A percentile compares a stretch with the other conserved stretches of the same genome.
These are phyloP conservation scores for Globisporangium cystogenes DNA, from an alignment of 352 stramenopile species.

Conservation along the genomic window DNA sequence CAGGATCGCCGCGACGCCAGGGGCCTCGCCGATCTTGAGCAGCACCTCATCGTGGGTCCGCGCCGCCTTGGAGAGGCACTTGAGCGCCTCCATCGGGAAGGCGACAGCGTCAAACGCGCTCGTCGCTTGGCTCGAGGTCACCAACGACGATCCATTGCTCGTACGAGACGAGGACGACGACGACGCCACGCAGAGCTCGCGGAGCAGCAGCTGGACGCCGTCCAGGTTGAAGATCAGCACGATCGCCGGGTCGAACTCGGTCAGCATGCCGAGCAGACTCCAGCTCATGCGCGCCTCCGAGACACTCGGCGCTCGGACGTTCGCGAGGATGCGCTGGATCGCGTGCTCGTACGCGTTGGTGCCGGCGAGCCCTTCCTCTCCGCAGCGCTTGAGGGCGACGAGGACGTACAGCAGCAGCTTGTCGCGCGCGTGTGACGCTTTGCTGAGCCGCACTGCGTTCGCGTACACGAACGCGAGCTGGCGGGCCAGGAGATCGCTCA, in stretches of 20 bases:
- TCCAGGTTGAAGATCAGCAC: slow-evolving; percentile 62
- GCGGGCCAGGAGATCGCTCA: slow-evolving; percentile 32
- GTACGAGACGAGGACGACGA: slow-evolving; percentile 12
- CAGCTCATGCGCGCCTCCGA: slow-evolving; percentile 39
- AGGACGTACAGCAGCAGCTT: slow-evolving; percentile 48
- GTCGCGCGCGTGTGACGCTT: slow-evolving; percentile 21
- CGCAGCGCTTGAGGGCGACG: slow-evolving; percentile 46
- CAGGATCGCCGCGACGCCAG: slow-evolving; percentile 33
- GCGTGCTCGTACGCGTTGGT: slow-evolving; percentile 47
- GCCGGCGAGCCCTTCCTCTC: slow-evolving; percentile 38
- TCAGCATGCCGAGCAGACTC: slow-evolving; percentile 47
- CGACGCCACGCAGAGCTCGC: slow-evolving; percentile 29
- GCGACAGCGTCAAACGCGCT: slow-evolving; percentile 10
- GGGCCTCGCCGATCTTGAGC: slow-evolving; percentile 48
- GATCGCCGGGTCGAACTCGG: slow-evolving; percentile 48
- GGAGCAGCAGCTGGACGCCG: slow-evolving; percentile 44
- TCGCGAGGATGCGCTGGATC: slow-evolving; percentile 44
- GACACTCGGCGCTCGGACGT: slow-evolving; percentile 28
- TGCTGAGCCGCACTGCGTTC: slow-evolving; percentile 28
- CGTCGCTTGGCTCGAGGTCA: neutral
- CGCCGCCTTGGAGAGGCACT: slow-evolving; percentile 53
- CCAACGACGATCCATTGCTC: slow-evolving; percentile 5
- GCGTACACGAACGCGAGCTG: slow-evolving; percentile 37
- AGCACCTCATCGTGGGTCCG: slow-evolving; percentile 58
- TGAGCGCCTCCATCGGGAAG: slow-evolving; percentile 46